Base-by-base conservation (phyloP, 495 filamentous ascomycete species). In the Lasiosphaeriaceae sp. region DNA sequence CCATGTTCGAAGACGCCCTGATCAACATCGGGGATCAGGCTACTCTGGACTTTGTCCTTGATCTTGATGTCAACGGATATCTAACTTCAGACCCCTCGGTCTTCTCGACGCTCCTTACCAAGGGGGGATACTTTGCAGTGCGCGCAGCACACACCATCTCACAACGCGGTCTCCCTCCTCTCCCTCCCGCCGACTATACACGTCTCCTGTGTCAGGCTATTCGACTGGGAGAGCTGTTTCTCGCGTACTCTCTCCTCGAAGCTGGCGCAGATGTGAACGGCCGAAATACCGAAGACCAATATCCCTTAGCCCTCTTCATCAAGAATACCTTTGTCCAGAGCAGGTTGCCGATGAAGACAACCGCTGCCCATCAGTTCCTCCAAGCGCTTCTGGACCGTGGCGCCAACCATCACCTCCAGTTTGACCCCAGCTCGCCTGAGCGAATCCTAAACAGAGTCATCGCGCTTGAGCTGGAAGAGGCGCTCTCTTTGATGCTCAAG, bases 171-270 rank as follows among this genome's bases (percentile, higher is more conserved):
- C 47, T 64, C 8, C 55, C 58, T 17, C 39, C 31, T 4, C 43
- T 60, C 2, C 17, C 37, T 21, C 54, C 51, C 5, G 2, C 6
- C 51, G 58, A 60, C 41, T 44, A 14, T 12, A 54, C 57, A 5
- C 39, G 51, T 22, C 43, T 64, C 22, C 12, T 64, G 37, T 51
- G 43, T 41, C 29, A 49, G 12, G 58, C 61, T 1, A 51, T 64
- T 17, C 16, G 34, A 16, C 35, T 29, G 14, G 48, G 44, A 16
- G 57, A 56, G 21, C 46, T 60, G 1, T n/a, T 11, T 6, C 39
- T 58, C 2, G 61, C 61, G 14, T 58, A 60, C 47, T 47, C 35
- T 39, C 47, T 64, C 16, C n/a, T 64, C 14, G 52, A 61, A 5
- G 37, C 43, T 9, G 61, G 61, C 11, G 54, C 58, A 4, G 55